phyloP scores from a whole-genome alignment of 768 basidiomycete genomes.

The Calocybe indica region DNA sequence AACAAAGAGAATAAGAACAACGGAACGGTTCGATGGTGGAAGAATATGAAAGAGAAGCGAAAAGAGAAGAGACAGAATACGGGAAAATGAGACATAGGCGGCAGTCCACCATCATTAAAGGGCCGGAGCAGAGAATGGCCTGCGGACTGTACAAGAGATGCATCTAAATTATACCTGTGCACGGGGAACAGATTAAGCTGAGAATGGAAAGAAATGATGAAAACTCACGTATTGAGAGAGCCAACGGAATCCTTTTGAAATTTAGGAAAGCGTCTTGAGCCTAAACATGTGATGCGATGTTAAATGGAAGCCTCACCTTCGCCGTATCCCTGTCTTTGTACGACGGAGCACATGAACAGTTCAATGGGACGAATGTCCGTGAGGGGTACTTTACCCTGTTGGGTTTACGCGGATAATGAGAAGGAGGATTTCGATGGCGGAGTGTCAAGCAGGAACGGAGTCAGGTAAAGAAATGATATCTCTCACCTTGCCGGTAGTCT shows the following conservation, averaged over 20 bases:
- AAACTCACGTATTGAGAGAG: conserved; percentile 88
- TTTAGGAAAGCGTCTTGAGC: conserved; percentile 3
- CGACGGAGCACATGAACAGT: conserved; percentile 99
- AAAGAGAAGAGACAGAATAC: too few relatives aligned
- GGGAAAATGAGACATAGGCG: too few relatives aligned
- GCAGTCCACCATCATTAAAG: too few relatives aligned
- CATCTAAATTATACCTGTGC: too few relatives aligned
- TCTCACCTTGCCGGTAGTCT: conserved; percentile 96
- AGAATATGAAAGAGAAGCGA: too few relatives aligned
- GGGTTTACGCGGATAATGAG: conserved; percentile 1
- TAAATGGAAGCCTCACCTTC: conserved; percentile 55
- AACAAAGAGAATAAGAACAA: too few relatives aligned
- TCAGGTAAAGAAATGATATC: too few relatives aligned
- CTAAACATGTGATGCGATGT: not conserved
- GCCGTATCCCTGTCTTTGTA: conserved; percentile 97
- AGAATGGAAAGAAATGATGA: too few relatives aligned
- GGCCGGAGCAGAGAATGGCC: too few relatives aligned
- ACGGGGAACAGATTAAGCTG: too few relatives aligned
- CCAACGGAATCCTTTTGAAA: conserved; percentile 82
- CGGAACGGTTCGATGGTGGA: too few relatives aligned
- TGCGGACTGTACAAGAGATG: too few relatives aligned
- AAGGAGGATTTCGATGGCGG: not conserved
- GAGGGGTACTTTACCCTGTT: conserved; percentile 95
- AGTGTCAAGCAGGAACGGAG: conserved; percentile 7
- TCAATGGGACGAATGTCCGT: conserved; percentile 97